Evolutionary conservation across 805 yeast genomes (phyloP).

Genomic region (Pachysolen tannophilus): DNA sequence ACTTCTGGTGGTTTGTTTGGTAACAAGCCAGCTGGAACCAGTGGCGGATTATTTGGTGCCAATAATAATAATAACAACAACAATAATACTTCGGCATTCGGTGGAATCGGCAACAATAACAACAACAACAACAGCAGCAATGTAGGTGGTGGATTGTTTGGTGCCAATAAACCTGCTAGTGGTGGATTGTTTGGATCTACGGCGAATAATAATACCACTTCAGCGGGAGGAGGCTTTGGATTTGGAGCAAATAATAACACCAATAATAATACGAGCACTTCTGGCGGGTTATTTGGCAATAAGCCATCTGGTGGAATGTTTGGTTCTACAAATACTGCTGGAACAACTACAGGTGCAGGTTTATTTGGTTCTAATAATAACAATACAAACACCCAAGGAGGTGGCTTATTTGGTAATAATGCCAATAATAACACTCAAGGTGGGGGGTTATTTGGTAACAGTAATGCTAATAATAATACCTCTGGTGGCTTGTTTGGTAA

Average conservation of each 20-base stretch:
- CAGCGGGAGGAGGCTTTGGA: conserved; percentile 10
- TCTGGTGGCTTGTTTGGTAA: neutral
- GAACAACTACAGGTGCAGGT: conserved; percentile 6
- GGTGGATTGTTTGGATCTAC: conserved; percentile 23
- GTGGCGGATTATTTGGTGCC: conserved; percentile 22
- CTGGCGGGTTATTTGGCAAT: conserved; percentile 14
- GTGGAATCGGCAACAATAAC: conserved; percentile 35
- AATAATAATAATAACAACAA: conserved; percentile 18
- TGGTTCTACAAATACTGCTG: too few species aligned
- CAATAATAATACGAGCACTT: conserved; percentile 12
- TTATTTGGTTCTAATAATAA: conserved; percentile 16
- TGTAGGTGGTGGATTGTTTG: conserved; percentile 30
- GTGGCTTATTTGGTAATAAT: conserved; percentile 13
- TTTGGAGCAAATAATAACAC: conserved; percentile 25
- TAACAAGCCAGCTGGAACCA: conserved; percentile 11
- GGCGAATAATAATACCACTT: conserved; percentile 15
- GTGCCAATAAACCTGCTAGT: conserved; percentile 13
- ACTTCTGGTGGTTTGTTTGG: conserved; percentile 19
- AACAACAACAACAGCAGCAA: conserved; percentile 15
- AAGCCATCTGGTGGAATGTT: conserved; percentile 25
- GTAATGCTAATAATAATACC: conserved; percentile 11
- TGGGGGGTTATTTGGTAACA: conserved; percentile 28
- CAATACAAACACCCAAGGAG: conserved; percentile 4
- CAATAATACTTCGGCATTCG: conserved; percentile 19
- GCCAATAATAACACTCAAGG: conserved; percentile 13